phyloP scores from a whole-genome alignment of 768 basidiomycete species.

The Russula ochroleuca region DNA sequence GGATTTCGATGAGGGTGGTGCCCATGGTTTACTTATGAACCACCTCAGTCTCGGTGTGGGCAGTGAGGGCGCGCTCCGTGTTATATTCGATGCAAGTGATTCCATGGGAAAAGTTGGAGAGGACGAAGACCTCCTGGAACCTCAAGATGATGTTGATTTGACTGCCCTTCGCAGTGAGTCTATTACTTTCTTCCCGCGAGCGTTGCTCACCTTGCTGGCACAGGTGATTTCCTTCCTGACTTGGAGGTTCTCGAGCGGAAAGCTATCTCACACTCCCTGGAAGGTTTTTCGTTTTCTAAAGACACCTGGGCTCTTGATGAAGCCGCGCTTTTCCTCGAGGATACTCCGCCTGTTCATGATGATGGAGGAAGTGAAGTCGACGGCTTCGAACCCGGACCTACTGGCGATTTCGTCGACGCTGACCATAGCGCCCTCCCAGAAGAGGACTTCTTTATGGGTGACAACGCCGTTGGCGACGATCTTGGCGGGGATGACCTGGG shows the following conservation, averaged over 20 bases:
- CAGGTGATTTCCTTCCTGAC: conserved; percentile 72
- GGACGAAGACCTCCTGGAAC: conserved; percentile 68
- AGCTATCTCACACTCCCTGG: conserved; percentile 77
- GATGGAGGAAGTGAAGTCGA: conserved; percentile 42
- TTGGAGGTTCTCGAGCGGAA: conserved; percentile 57
- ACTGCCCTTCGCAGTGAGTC: conserved; percentile 54
- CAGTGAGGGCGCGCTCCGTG: conserved; percentile 74
- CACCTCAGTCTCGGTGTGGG: conserved; percentile 78
- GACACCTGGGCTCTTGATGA: conserved; percentile 61
- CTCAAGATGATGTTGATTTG: conserved; percentile 63
- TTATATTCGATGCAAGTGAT: conserved; percentile 96
- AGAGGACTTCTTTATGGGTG: conserved; percentile 68
- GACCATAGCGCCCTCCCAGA: conserved; percentile 36
- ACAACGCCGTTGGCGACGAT: conserved; percentile 51
- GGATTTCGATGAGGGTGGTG: conserved; percentile 98
- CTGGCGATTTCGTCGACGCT: conserved; percentile 39
- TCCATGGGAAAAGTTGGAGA: conserved; percentile 69
- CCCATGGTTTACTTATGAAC: conserved; percentile 94
- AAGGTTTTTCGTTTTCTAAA: conserved; percentile 77
- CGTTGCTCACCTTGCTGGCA: conserved; percentile 20
- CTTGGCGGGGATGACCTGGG: conserved; percentile 34
- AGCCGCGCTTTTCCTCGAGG: conserved; percentile 54
- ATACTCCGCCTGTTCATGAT: conserved; percentile 41
- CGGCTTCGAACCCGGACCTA: conserved; percentile 38
- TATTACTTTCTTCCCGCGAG: conserved; percentile 13